phyloP scores from a whole-genome alignment of 495 filamentous ascomycete species.

The Neohortaea acidophila region DNA sequence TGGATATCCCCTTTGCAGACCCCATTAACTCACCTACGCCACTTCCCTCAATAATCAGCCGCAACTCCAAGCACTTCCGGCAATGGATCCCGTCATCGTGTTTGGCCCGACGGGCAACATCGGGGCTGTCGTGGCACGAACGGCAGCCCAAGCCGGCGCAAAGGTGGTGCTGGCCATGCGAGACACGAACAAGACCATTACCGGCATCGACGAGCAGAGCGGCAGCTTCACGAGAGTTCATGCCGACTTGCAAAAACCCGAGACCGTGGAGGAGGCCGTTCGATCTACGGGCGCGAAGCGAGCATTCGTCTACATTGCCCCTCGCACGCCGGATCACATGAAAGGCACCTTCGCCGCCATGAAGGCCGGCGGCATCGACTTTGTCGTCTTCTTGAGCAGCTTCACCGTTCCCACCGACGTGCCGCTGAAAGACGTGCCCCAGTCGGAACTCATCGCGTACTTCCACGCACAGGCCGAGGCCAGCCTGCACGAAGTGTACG shows the following conservation, averaged over 20 bases:
- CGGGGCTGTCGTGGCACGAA: conserved; percentile 8
- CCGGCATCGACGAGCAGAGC: background rate
- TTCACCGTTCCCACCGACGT: conserved; percentile 1
- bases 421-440: background rate
- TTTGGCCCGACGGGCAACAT: conserved; percentile 15
- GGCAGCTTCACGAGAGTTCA: conserved; percentile 8
- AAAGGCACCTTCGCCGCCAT: conserved; percentile 8
- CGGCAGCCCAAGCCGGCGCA: conserved; percentile 5
- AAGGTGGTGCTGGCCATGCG: conserved; percentile 16
- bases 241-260: conserved; percentile 12
- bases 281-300: conserved; percentile 6
- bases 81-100: conserved; percentile 9
- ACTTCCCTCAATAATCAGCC: too few relatives aligned
- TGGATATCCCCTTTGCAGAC: too few relatives aligned
- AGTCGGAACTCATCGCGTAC: conserved; percentile 6
- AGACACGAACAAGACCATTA: conserved; percentile 8
- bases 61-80: too few relatives aligned
- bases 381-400: conserved; percentile 13
- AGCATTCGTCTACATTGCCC: conserved; percentile 11
- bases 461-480: conserved; percentile 12
- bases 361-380: conserved; percentile 10
- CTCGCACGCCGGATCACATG: conserved; percentile 9
- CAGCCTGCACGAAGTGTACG: conserved; percentile 7
- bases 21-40: too few relatives aligned
- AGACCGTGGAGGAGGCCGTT: conserved; percentile 6